Evolutionary conservation across 345 rosid genomes (phyloP).

Genomic region (Linum lewisii): DNA sequence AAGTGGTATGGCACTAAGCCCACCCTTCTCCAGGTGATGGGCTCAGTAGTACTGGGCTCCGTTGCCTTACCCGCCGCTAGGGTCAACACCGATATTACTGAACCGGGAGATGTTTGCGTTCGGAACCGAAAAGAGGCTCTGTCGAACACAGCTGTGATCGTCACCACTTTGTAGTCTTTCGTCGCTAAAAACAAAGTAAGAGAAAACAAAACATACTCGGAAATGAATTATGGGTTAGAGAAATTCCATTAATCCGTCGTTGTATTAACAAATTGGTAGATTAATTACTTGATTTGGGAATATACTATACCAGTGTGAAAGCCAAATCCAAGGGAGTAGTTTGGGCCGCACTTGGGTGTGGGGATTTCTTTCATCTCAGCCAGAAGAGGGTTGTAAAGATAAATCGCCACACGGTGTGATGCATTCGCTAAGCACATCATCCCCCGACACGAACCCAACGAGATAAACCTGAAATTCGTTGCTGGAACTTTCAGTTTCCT

Average conservation of each 20-base stretch:
- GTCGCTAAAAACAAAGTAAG: neutral
- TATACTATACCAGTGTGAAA: neutral
- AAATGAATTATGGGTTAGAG: too few species aligned
- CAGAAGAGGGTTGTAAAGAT: neutral
- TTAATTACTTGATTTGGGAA: neutral
- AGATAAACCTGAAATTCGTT: slow-evolving; percentile 37
- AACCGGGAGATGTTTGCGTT: neutral
- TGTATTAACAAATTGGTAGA: too few species aligned
- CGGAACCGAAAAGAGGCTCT: neutral
- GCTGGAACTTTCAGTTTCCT: slow-evolving; percentile 30
- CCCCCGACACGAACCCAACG: slow-evolving; percentile 14
- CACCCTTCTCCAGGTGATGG: neutral
- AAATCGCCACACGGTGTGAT: neutral
- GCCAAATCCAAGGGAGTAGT: neutral
- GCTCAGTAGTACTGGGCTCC: neutral
- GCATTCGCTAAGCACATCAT: neutral
- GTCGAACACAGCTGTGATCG: neutral
- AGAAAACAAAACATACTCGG: too few species aligned
- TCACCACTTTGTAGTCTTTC: neutral
- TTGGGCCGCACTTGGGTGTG: neutral
- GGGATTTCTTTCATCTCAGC: neutral
- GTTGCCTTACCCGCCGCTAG: neutral
- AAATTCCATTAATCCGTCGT: too few species aligned
- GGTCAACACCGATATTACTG: neutral
- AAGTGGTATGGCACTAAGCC: neutral